Percentiles rank a stretch among this genome's conserved stretches.
These are phyloP conservation scores for Mycena citricolor DNA, from an alignment of 1,284 basidiomycete species.

Conservation along the genomic window DNA sequence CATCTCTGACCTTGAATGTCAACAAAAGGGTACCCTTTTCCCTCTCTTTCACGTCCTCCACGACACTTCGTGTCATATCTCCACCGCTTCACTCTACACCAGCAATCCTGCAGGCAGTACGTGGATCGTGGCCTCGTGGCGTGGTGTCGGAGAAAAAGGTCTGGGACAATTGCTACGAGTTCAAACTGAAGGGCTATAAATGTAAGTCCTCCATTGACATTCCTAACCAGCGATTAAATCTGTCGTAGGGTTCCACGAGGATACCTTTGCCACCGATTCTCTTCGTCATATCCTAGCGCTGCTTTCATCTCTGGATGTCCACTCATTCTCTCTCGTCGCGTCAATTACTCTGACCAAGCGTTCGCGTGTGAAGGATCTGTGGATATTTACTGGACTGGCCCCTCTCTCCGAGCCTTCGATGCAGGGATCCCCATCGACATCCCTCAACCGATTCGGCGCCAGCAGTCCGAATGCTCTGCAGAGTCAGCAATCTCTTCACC, in stretches of 20 bases:
- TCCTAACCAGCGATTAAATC: conserved; percentile 21
- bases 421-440: conserved; percentile 37
- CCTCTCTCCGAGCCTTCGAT: conserved; percentile 35
- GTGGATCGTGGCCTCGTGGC: conserved; percentile 75
- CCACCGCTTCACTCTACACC: conserved; percentile 74
- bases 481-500: conserved; percentile 28
- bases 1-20: too few relatives aligned
- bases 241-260: conserved; percentile 71
- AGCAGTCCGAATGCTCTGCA: conserved; percentile 1
- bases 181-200: conserved; percentile 77
- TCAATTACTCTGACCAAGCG: conserved; percentile 67
- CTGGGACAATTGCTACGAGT: conserved; percentile 69
- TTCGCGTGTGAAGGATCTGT: conserved; percentile 73
- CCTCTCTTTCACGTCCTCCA: conserved; percentile 69
- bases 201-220: conserved; percentile 45
- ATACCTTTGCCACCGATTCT: conserved; percentile 74
- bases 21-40: conserved; percentile 61
- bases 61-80: conserved; percentile 65
- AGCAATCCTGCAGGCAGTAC: conserved; percentile 75
- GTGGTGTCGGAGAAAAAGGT: conserved; percentile 75
- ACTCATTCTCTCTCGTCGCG: conserved; percentile 65
- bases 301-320: conserved; percentile 62
- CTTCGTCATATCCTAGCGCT: conserved; percentile 71
- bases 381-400: conserved; percentile 69
- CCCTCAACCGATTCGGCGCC: conserved; percentile 26